Percentiles rank a stretch among this genome's conserved stretches.
Evolutionary conservation across 2,329 filamentous ascomycete genomes (phyloP).

Genomic region (Xylariaceae sp.): DNA sequence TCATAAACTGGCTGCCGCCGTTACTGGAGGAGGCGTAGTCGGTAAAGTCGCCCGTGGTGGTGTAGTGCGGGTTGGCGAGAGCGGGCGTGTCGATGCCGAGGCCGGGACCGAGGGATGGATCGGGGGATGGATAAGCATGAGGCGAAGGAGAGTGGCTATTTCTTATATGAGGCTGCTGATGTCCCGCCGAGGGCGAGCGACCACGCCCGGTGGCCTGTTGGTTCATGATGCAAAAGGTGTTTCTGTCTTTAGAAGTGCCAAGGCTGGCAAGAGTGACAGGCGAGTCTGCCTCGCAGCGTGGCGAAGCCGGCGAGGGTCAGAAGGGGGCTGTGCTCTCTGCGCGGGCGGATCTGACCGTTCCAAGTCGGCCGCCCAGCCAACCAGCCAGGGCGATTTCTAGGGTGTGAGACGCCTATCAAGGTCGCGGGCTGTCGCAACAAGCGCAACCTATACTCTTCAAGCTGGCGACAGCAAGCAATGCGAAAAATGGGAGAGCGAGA

Average conservation of each 20-base stretch:
- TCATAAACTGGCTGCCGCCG: conserved; percentile 38
- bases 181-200: conserved; percentile 54
- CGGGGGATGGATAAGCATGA: conserved; percentile 45
- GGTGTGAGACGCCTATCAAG: conserved; percentile 10
- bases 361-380: conserved; percentile 11
- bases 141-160: conserved; percentile 58
- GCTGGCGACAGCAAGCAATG: background rate
- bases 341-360: conserved; percentile 18
- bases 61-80: conserved; percentile 32
- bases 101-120: conserved; percentile 45
- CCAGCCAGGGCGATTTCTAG: conserved; percentile 7
- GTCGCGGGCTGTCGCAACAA: background rate
- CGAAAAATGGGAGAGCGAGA: background rate
- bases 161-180: conserved; percentile 59
- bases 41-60: conserved; percentile 38
- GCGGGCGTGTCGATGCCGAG: conserved; percentile 48
- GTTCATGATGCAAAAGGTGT: conserved; percentile 39
- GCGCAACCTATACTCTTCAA: background rate
- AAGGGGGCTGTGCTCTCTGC: conserved; percentile 22
- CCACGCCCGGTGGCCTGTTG: conserved; percentile 40
- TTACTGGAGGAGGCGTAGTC: conserved; percentile 33
- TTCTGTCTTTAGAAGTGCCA: conserved; percentile 27
- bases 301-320: conserved; percentile 20
- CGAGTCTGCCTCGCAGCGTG: conserved; percentile 24
- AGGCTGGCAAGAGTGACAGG: conserved; percentile 21